Evolutionary conservation across 192 early-diverging fungal genomes (phyloP).

Genomic region (Coemansia reversa): DNA sequence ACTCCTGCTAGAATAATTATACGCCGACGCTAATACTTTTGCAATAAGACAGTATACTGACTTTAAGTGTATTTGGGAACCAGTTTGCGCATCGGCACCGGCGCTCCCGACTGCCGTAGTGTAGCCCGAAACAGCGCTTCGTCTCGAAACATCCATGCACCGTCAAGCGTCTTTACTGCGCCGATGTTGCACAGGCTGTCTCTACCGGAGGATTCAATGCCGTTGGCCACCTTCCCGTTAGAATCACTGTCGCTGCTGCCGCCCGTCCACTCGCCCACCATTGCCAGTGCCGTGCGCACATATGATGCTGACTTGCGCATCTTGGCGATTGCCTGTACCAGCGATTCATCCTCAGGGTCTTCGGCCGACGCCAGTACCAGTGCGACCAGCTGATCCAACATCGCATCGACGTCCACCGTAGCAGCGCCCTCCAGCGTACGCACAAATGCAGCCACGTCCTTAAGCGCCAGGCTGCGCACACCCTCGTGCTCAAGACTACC

Average conservation of each 20-base stretch:
- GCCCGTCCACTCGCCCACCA: slow-evolving; percentile 16
- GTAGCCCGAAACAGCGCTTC: slow-evolving; percentile 37
- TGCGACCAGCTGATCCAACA: slow-evolving; percentile 12
- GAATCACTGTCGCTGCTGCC: background rate
- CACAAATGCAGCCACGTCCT: slow-evolving; percentile 13
- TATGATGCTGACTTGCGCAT: slow-evolving; percentile 33
- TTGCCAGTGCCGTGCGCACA: slow-evolving; percentile 44
- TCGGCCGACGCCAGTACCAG: slow-evolving; percentile 4
- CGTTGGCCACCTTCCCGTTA: slow-evolving; percentile 1
- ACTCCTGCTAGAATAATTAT: too few relatives aligned
- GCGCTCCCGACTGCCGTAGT: slow-evolving; percentile 41
- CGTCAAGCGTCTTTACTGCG: slow-evolving; percentile 27
- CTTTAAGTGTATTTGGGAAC: slow-evolving; percentile 26
- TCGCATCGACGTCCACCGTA: slow-evolving; percentile 4
- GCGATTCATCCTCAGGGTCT: slow-evolving; percentile 3
- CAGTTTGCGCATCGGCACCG: slow-evolving; percentile 31
- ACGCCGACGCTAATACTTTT: too few relatives aligned
- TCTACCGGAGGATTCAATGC: background rate
- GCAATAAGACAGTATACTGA: too few relatives aligned
- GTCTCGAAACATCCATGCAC: slow-evolving; percentile 40
- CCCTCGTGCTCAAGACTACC: slow-evolving; percentile 46
- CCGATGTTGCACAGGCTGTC: slow-evolving; percentile 42
- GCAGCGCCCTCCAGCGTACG: background rate
- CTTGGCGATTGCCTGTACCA: slow-evolving; percentile 25
- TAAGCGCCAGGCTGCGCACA: slow-evolving; percentile 11